Percentiles rank a stretch among this genome's conserved stretches.
Evolutionary conservation across 441 rosid species (phyloP).

Genomic region (Populus hybrid): DNA sequence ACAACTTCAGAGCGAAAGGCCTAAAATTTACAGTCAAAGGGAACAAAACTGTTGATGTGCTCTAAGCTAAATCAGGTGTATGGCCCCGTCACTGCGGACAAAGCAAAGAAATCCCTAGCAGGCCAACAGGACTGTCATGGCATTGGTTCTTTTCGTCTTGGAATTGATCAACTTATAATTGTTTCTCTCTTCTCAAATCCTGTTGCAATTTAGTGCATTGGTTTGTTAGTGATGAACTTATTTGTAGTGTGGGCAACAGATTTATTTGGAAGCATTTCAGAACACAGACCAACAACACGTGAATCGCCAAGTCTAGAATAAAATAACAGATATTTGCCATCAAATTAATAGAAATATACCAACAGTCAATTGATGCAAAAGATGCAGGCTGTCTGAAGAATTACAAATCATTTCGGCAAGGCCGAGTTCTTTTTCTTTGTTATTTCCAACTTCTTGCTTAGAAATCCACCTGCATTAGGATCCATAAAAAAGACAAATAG

Average conservation of each 20-base stretch:
- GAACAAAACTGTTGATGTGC: too few relatives aligned
- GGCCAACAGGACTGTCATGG: too few relatives aligned
- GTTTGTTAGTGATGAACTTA: not conserved
- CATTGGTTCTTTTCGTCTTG: not conserved
- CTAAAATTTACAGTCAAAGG: too few relatives aligned
- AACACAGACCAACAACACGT: not conserved
- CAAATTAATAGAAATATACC: not conserved
- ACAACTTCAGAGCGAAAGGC: not conserved
- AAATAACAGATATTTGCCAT: not conserved
- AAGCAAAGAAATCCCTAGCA: not conserved
- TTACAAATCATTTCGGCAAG: constrained; percentile 31
- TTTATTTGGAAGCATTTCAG: not conserved
- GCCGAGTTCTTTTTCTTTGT: constrained; percentile 28
- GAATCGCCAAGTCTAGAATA: not conserved
- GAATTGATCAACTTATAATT: not conserved
- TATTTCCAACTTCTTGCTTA: constrained; percentile 36
- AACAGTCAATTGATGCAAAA: not conserved
- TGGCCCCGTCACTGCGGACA: too few relatives aligned
- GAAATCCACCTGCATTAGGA: constrained; percentile 41
- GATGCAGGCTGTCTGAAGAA: not conserved
- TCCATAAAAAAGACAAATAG: not conserved
- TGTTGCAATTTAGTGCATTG: not conserved
- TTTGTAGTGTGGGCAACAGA: not conserved
- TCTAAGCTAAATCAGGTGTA: too few relatives aligned
- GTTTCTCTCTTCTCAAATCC: not conserved